Evolutionary conservation across 2,329 filamentous ascomycete species (phyloP), one percentile per base, ranked within the genome.

Genomic region (Neocatenulostroma microsporum): DNA sequence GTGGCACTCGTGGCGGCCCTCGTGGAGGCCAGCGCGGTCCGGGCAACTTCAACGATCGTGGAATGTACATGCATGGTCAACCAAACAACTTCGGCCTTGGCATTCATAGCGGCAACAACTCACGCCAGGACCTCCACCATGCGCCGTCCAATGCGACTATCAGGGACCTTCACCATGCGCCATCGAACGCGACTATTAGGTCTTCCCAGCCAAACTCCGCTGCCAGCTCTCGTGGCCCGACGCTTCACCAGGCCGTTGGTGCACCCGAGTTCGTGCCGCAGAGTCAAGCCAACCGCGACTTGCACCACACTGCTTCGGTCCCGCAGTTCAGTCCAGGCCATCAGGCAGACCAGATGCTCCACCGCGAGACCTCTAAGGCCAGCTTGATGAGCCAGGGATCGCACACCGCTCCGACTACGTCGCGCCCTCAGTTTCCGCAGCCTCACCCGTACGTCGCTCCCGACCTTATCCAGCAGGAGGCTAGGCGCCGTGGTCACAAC

Each of bases 181-280:
- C 15, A 3, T 30, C 34, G 25, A 24, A n/a, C 15, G 26, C n/a
- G 5, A 21, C 14, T 3, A 21, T 30, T n/a, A 23, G 13, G 34
- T 30, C 34, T 18, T 20, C 14, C 10, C 26, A 17, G 11, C 19
- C 15, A 6, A 8, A 17, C 21, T 21, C 28, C n/a, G 14, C 33
- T 10, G 11, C 19, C 12, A 7, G 17, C 27, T 37, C 34, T n/a
- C n/a, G n/a, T n/a, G n/a, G n/a, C n/a, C n/a, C n/a, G 21, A 14
- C 17, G 30, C 32, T 34, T 5, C 18, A 24, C 13, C 32, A 31
- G 29, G 25, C 34, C 12, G 25, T 14, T n/a, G 6, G 13, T 18
- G 34, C 25, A 28, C 15, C 34, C 7, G 34, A 28, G 24, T 36
- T 36, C 34, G 19, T 28, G 9, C 34, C 34, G 13, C 30, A 15